A percentile compares a stretch with the other conserved stretches of the same genome.
phyloP scores from a whole-genome alignment of 2,329 filamentous ascomycete genomes.

The Neonectria neomacrospora region DNA sequence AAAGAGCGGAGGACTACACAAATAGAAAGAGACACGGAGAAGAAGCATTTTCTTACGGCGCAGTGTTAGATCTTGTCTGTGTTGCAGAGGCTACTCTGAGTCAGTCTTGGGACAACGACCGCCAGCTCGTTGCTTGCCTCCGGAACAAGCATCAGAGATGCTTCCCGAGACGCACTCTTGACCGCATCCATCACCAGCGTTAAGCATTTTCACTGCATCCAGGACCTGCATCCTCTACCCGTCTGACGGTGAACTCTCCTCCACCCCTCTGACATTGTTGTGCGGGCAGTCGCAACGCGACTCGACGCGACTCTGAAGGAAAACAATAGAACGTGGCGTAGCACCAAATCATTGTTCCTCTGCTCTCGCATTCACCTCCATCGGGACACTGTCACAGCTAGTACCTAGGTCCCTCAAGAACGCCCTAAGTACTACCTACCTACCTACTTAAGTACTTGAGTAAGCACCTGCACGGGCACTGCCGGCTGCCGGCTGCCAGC shows the following conservation, averaged over 20 bases:
- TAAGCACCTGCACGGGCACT: too few relatives aligned
- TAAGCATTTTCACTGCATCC: neutral
- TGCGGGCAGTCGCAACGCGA: neutral
- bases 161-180: neutral
- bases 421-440: too few relatives aligned
- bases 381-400: neutral
- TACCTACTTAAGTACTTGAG: too few relatives aligned
- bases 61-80: neutral
- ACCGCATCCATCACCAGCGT: neutral
- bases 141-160: neutral
- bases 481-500: constrained; percentile 8
- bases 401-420: neutral
- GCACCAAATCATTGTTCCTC: neutral
- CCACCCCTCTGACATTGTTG: neutral
- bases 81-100: neutral
- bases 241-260: neutral
- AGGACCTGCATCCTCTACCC: neutral
- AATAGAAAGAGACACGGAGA: neutral
- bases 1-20: neutral
- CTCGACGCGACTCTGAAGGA: neutral
- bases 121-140: neutral
- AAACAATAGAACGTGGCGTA: neutral
- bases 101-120: neutral
- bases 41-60: too few relatives aligned
- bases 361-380: neutral